A percentile compares a stretch with the other conserved stretches of the same genome.
Conservation (phyloP, 306 rosid species). For the Lathyrus tuberosus region DNA sequence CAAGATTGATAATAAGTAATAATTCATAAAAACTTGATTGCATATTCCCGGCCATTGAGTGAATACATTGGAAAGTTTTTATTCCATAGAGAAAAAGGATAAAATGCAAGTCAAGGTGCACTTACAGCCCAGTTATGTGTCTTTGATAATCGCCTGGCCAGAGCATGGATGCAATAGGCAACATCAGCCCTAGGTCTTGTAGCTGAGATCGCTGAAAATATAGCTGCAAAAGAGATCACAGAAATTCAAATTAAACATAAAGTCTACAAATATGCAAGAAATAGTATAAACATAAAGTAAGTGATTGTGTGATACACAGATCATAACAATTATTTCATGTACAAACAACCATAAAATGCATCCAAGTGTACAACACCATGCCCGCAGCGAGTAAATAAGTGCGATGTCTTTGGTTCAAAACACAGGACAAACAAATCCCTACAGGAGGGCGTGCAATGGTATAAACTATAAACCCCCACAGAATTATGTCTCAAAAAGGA, state of each 20-base stretch:
- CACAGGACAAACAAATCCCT: neutral
- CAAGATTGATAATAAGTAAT: neutral
- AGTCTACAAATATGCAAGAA: no score
- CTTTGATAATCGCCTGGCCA: constrained; percentile 86
- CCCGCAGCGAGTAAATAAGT: neutral
- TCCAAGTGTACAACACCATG: neutral
- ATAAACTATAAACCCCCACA: neutral
- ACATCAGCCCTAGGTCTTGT: constrained; percentile 98
- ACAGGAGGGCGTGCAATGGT: neutral
- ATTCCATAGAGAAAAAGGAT: constrained; percentile 18
- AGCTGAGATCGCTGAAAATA: no score
- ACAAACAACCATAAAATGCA: neutral
- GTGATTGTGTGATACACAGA: neutral
- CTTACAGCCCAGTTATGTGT: constrained; percentile 99
- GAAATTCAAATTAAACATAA: no score
- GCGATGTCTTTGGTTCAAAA: neutral
- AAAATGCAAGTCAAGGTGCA: constrained; percentile 33
- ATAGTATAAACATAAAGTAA: constrained; percentile 12
- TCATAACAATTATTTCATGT: constrained; percentile 16
- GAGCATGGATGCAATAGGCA: constrained; percentile 97
- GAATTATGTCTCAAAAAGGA: neutral
- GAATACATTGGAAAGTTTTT: constrained; percentile 4
- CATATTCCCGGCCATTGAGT: constrained; percentile 18
- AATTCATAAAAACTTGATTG: constrained; percentile 29
- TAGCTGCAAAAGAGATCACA: no score